Base-by-base conservation (phyloP, 176 grass and related monocot species). In the sorghum (Sorghum bicolor) region DNA sequence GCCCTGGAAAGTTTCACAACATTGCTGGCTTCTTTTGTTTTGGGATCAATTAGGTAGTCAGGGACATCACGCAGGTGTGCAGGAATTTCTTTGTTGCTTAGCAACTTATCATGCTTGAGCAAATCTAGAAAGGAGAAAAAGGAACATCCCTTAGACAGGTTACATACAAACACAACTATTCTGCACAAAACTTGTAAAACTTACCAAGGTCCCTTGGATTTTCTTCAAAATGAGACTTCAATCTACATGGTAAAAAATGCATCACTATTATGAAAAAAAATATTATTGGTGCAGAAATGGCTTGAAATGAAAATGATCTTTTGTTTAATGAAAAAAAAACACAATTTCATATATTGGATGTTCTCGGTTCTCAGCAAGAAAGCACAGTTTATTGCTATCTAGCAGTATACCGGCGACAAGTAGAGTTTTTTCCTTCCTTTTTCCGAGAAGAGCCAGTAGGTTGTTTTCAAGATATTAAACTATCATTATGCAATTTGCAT, bases 151-250 rank as follows among this genome's bases (percentile, higher is more conserved):
- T 62, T 71, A 67, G 41, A 65, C 57, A 48, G 22, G 57, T 80
- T 70, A 64, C 37, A 67, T 66, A 89, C 26, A 12, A 38, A 63
- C 24, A 83, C 16, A 63, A 36, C 25, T 70, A 48, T 24, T 77
- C n/a, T 68, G 40, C 73, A 71, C 15, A 86, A 41, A 24, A 77
- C 9, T 50, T 38, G 44, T 73, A 84, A 77, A 79, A 39, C 63
- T 73, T 92, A 99, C 96, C 96, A 64, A 99, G 86, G 64, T 99
- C 96, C 80, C 89, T 95, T 15, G 96, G 93, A 82, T 99, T 96
- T 58, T 92, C 91, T 84, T 92, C 91, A 85, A 99, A 99, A 89
- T 99, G 93, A 87, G 93, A 90, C 81, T 98, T 98, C 91, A 96
- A 84, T 78, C 93, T 98, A 87, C 87, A 87, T 76, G 48, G 74